Percentiles rank a stretch among this genome's conserved stretches.
Conservation (phyloP, 2,329 filamentous ascomycete genomes). For the Penicillium sp. region DNA sequence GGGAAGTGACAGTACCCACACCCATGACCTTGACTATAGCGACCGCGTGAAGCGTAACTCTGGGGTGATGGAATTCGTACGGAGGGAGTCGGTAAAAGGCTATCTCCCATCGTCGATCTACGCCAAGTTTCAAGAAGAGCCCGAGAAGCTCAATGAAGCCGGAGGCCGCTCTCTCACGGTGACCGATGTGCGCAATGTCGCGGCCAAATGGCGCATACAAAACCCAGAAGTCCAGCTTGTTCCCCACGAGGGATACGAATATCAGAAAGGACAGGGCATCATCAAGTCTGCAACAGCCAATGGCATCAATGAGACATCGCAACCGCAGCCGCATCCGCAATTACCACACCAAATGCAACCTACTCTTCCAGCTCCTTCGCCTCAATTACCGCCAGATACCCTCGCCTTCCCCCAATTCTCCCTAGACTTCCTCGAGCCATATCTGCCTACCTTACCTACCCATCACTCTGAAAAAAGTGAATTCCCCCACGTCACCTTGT, state of each 20-base stretch:
- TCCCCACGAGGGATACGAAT: slow-evolving; percentile 48
- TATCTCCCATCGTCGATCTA: slow-evolving; percentile 52
- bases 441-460: slow-evolving; percentile 44
- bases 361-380: slow-evolving; percentile 13
- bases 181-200: slow-evolving; percentile 51
- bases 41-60: slow-evolving; percentile 51
- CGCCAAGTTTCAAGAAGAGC: slow-evolving; percentile 49
- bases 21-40: slow-evolving; percentile 50
- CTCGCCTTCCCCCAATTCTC: slow-evolving; percentile 47
- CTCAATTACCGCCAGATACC: slow-evolving; percentile 39
- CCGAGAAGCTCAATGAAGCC: slow-evolving; percentile 44
- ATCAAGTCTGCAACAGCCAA: slow-evolving; percentile 31
- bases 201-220: slow-evolving; percentile 49
- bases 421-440: slow-evolving; percentile 51
- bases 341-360: background rate
- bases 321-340: slow-evolving; percentile 4
- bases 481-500: slow-evolving; percentile 70
- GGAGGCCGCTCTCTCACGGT: slow-evolving; percentile 49
- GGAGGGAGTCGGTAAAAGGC: slow-evolving; percentile 47
- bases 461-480: slow-evolving; percentile 29
- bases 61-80: slow-evolving; percentile 49
- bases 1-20: slow-evolving; percentile 42
- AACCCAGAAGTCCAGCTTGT: slow-evolving; percentile 46
- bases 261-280: slow-evolving; percentile 46
- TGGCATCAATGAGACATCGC: slow-evolving; percentile 11